These are phyloP conservation scores for Besnoitia besnoiti DNA, from an alignment of 169 alveolate genomes.

Conservation along the genomic window DNA sequence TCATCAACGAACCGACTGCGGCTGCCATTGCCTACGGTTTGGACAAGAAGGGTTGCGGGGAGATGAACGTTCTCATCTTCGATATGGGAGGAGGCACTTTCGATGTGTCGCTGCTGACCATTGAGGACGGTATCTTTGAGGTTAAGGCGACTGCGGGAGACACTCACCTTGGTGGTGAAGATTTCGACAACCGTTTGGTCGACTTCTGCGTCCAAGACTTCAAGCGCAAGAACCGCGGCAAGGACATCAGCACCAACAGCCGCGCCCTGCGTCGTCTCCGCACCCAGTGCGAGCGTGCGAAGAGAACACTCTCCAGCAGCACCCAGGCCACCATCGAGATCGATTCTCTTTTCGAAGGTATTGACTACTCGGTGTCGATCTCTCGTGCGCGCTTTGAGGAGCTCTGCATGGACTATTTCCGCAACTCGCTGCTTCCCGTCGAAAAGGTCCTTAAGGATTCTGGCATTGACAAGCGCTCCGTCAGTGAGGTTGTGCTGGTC, in stretches of 20 bases:
- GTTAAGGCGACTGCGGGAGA: slow-evolving; percentile 99
- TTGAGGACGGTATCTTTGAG: slow-evolving; percentile 97
- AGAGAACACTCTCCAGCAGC: slow-evolving; percentile 96
- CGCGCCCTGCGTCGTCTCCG: slow-evolving; percentile 88
- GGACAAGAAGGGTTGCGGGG: slow-evolving; percentile 93
- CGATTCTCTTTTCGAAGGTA: slow-evolving; percentile 92
- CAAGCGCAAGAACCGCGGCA: slow-evolving; percentile 88
- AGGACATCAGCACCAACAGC: slow-evolving; percentile 76
- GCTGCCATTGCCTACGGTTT: slow-evolving; percentile 99
- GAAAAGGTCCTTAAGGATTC: slow-evolving; percentile 96
- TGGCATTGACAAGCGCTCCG: slow-evolving; percentile 66
- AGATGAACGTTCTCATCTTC: slow-evolving; percentile 94
- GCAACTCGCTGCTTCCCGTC: slow-evolving; percentile 94
- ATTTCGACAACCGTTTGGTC: slow-evolving; percentile 96
- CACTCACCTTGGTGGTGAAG: slow-evolving; percentile 99
- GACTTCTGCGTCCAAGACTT: slow-evolving; percentile 96
- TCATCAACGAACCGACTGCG: slow-evolving; percentile 99
- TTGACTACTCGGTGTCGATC: slow-evolving; percentile 94
- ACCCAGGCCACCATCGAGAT: slow-evolving; percentile 96
- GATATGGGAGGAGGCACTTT: slow-evolving; percentile 98
- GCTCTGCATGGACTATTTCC: slow-evolving; percentile 93
- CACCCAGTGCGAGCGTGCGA: slow-evolving; percentile 98
- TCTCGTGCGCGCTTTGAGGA: slow-evolving; percentile 99
- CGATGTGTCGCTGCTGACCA: slow-evolving; percentile 96
- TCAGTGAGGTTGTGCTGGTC: slow-evolving; percentile 96